phyloP scores from a whole-genome alignment of 495 filamentous ascomycete genomes.

The Annulohypoxylon moriforme region DNA sequence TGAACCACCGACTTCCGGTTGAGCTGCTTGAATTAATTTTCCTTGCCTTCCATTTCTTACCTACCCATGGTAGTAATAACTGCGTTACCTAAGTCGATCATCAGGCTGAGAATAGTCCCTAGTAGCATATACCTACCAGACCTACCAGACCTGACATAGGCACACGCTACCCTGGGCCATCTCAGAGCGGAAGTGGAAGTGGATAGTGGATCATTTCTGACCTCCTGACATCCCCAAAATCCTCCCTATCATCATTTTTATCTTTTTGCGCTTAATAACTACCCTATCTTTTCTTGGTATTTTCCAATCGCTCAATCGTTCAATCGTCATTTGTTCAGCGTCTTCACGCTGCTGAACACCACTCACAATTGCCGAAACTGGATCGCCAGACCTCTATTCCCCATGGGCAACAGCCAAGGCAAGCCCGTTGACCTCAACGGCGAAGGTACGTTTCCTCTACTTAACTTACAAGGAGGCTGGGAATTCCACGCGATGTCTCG shows the following conservation, averaged over 20 bases:
- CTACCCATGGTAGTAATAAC: conserved; percentile 4
- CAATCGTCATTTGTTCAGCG: conserved; percentile 22
- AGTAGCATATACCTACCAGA: no score
- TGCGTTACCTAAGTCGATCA: conserved; percentile 9
- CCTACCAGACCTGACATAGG: no score
- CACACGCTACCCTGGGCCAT: conserved; percentile 26
- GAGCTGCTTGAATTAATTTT: background rate
- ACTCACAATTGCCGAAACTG: conserved; percentile 21
- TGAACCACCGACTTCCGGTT: background rate
- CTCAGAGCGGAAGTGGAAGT: background rate
- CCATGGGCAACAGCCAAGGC: conserved; percentile 94
- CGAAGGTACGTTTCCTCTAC: conserved; percentile 76
- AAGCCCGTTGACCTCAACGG: conserved; percentile 93
- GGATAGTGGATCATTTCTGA: conserved; percentile 39
- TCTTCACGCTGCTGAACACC: conserved; percentile 25
- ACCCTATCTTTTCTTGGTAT: conserved; percentile 24
- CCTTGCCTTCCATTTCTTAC: background rate
- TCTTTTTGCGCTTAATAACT: conserved; percentile 42
- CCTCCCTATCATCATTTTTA: conserved; percentile 43
- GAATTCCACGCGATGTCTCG: conserved; percentile 25
- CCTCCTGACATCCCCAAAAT: conserved; percentile 42
- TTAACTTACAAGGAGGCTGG: background rate
- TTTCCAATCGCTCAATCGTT: conserved; percentile 26
- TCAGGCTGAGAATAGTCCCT: conserved; percentile 20
- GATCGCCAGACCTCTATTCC: conserved; percentile 22